phyloP scores from a whole-genome alignment of 495 filamentous ascomycete species.

The Penicillium tannophilum region DNA sequence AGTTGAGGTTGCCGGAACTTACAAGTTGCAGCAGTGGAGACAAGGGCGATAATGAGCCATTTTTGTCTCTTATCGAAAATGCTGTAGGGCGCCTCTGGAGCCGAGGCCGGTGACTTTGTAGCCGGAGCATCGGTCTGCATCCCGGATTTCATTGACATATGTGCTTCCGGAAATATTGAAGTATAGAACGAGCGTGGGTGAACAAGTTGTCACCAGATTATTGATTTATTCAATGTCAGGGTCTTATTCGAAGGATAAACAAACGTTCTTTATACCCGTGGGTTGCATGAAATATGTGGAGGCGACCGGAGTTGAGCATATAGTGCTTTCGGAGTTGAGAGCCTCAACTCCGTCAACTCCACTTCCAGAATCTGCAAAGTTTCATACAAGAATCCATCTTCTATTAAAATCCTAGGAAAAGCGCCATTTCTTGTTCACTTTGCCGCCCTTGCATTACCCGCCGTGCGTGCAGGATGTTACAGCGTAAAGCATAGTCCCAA shows the following conservation, averaged over 20 bases:
- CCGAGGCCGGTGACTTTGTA: not conserved
- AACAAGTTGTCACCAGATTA: not conserved
- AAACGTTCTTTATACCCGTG: not conserved
- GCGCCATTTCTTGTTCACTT: too few relatives aligned
- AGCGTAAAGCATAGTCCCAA: slow-evolving; percentile 51
- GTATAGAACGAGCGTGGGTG: not conserved
- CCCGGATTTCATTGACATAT: not conserved
- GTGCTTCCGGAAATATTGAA: too few relatives aligned
- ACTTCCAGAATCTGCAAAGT: not conserved
- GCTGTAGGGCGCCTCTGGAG: slow-evolving; percentile 13
- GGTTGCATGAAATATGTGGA: not conserved
- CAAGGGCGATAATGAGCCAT: slow-evolving; percentile 45
- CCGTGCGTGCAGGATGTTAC: slow-evolving; percentile 48
- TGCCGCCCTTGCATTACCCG: slow-evolving; percentile 10
- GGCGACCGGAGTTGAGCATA: slow-evolving; percentile 7
- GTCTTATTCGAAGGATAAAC: not conserved
- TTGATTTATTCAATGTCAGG: not conserved
- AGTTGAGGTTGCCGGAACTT: slow-evolving; percentile 13
- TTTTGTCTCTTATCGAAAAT: slow-evolving; percentile 45
- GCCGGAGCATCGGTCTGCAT: not conserved
- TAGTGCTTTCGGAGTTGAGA: slow-evolving; percentile 3
- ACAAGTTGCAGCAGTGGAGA: slow-evolving; percentile 52
- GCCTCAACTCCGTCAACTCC: slow-evolving; percentile 3
- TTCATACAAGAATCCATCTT: not conserved
- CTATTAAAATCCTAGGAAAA: too few relatives aligned